phyloP scores from a whole-genome alignment of 2,329 filamentous ascomycete species.

The Chrysoporthe cubensis region DNA sequence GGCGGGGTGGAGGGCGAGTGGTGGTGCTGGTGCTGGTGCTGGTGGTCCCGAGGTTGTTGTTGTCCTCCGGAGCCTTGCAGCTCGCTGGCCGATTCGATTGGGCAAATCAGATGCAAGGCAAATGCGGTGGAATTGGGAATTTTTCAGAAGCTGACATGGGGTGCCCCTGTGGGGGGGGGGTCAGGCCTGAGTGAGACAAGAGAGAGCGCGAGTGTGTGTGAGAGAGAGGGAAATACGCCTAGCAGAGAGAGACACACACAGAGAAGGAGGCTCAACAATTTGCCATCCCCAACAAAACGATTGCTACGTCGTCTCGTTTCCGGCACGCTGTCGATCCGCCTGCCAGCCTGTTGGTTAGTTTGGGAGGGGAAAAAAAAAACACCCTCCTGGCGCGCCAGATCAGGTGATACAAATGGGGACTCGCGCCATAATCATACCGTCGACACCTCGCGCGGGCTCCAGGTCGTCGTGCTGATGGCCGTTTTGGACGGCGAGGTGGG shows the following conservation, averaged over 20 bases:
- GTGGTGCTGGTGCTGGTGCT: too few species aligned
- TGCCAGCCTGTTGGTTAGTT: too few species aligned
- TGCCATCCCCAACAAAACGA: slow-evolving; percentile 26
- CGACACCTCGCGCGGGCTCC: too few species aligned
- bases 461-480: too few species aligned
- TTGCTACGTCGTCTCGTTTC: background rate
- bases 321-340: too few species aligned
- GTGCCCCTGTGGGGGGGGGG: too few species aligned
- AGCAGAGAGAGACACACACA: background rate
- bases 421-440: slow-evolving; percentile 2
- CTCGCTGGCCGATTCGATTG: background rate
- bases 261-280: slow-evolving; percentile 28
- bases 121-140: background rate
- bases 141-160: background rate
- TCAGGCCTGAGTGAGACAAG: background rate
- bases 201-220: background rate
- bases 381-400: background rate
- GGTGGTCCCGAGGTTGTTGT: background rate
- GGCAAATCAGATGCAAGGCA: slow-evolving; percentile 15
- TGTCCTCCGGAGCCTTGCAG: background rate
- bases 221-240: background rate
- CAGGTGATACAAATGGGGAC: background rate
- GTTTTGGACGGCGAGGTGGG: background rate
- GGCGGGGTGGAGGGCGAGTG: background rate
- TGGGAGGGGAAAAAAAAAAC: background rate